These are phyloP conservation scores for Hypoxylon crocopeplum DNA, from an alignment of 495 filamentous ascomycete genomes.

Conservation along the genomic window DNA sequence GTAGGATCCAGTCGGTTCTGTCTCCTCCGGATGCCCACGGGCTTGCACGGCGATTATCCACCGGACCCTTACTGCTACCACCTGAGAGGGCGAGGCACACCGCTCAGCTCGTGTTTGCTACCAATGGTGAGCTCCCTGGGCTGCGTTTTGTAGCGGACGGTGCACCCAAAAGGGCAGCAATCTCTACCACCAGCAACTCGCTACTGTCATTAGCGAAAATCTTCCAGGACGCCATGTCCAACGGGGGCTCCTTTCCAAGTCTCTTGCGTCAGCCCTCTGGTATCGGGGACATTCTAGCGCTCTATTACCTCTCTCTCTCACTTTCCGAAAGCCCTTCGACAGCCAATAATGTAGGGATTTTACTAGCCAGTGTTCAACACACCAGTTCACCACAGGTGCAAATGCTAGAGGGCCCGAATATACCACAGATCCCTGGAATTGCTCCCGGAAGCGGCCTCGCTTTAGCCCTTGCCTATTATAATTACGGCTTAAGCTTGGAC, in stretches of 20 bases:
- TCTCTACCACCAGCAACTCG: conserved; percentile 95
- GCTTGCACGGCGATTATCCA: conserved; percentile 32
- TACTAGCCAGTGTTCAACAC: conserved; percentile 93
- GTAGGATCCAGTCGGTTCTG: conserved; percentile 79
- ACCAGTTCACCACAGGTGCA: conserved; percentile 50
- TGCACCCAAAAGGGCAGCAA: conserved; percentile 76
- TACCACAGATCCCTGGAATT: conserved; percentile 75
- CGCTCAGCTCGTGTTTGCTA: conserved; percentile 80
- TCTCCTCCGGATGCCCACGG: conserved; percentile 45
- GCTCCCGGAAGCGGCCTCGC: conserved; percentile 85
- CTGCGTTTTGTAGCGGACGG: conserved; percentile 77
- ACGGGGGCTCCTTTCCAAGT: conserved; percentile 64
- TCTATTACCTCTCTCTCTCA: conserved; percentile 96
- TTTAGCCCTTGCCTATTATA: conserved; percentile 91
- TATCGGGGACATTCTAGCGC: conserved; percentile 90
- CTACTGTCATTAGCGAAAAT: conserved; percentile 96
- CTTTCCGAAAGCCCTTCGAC: conserved; percentile 96
- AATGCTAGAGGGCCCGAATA: conserved; percentile 30
- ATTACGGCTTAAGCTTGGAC: conserved; percentile 89
- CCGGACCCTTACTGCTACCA: conserved; percentile 71
- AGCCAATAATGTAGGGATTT: conserved; percentile 97
- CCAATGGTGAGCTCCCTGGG: conserved; percentile 82
- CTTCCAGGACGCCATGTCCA: conserved; percentile 98
- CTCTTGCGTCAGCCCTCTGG: conserved; percentile 69
- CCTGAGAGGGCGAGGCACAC: conserved; percentile 87